Evolutionary conservation across 768 basidiomycete species (phyloP).

Genomic region (Suillus fuscotomentosus): DNA sequence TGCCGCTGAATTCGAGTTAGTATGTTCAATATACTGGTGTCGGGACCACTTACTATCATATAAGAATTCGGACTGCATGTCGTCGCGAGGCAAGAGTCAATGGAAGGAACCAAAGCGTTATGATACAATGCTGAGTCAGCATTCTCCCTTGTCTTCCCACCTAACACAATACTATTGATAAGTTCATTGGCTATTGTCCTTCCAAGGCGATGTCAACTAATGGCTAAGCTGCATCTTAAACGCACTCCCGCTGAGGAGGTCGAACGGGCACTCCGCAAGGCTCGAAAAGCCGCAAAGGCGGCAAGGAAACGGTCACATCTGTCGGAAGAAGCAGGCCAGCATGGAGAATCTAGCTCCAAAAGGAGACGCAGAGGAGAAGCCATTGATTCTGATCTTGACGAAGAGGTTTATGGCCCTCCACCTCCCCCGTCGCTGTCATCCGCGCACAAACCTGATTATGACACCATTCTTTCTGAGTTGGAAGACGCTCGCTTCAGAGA

Average conservation of each 20-base stretch:
- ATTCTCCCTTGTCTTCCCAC: neutral
- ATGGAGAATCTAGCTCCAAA: constrained; percentile 10
- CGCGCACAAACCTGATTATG: constrained; percentile 41
- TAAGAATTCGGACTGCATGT: constrained; percentile 15
- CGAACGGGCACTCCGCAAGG: constrained; percentile 37
- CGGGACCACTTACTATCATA: constrained; percentile 22
- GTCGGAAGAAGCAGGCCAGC: constrained; percentile 10
- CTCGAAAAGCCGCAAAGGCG: constrained; percentile 51
- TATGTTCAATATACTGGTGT: neutral
- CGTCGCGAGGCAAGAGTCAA: neutral
- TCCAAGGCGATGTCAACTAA: constrained; percentile 9
- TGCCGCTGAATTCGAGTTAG: constrained; percentile 20
- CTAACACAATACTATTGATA: neutral
- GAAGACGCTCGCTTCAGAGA: constrained; percentile 70
- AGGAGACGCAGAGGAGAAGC: constrained; percentile 6
- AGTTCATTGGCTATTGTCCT: neutral
- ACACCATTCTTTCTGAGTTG: constrained; percentile 47
- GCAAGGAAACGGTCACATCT: constrained; percentile 36
- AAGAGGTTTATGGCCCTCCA: constrained; percentile 26
- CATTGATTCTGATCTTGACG: constrained; percentile 1
- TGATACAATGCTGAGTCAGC: constrained; percentile 18
- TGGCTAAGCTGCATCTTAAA: constrained; percentile 60
- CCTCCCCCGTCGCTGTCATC: constrained; percentile 22
- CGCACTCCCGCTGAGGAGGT: constrained; percentile 61
- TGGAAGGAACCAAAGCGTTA: neutral